Evolutionary conservation across 257 asterid genomes (phyloP).

Genomic region (Solanum stenotomum): DNA sequence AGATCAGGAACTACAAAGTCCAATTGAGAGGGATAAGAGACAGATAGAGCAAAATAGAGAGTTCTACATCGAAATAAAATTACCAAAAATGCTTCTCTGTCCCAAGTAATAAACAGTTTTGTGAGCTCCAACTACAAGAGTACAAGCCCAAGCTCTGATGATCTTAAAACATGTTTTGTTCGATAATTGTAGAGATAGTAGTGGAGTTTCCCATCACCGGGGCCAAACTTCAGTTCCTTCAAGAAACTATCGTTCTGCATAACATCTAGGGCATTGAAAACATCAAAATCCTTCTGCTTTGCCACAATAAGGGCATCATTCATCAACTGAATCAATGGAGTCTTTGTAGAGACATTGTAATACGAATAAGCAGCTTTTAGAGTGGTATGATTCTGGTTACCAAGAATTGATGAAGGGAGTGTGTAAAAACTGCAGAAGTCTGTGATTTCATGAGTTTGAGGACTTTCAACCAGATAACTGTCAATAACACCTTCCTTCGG

Average conservation of each 20-base stretch:
- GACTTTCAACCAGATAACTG: slow-evolving; percentile 77
- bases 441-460: slow-evolving; percentile 63
- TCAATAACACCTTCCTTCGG: slow-evolving; percentile 67
- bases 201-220: slow-evolving; percentile 81
- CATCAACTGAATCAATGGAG: slow-evolving; percentile 72
- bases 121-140: slow-evolving; percentile 37
- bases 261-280: slow-evolving; percentile 81
- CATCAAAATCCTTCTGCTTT: slow-evolving; percentile 70
- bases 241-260: slow-evolving; percentile 70
- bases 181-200: slow-evolving; percentile 88
- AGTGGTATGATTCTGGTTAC: slow-evolving; percentile 53
- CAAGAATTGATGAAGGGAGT: slow-evolving; percentile 78
- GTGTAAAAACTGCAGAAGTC: slow-evolving; percentile 82
- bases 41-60: not conserved
- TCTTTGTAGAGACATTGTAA: slow-evolving; percentile 62
- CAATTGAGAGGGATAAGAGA: not conserved
- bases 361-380: slow-evolving; percentile 74
- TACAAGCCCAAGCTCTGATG: slow-evolving; percentile 85
- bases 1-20: not conserved
- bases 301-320: slow-evolving; percentile 78
- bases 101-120: not conserved
- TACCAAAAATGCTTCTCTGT: slow-evolving; percentile 14
- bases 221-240: slow-evolving; percentile 90
- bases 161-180: slow-evolving; percentile 40
- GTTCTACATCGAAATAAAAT: not conserved